Conservation (phyloP, 2,329 filamentous ascomycete species). For the Coniochaeta ligniaria region DNA sequence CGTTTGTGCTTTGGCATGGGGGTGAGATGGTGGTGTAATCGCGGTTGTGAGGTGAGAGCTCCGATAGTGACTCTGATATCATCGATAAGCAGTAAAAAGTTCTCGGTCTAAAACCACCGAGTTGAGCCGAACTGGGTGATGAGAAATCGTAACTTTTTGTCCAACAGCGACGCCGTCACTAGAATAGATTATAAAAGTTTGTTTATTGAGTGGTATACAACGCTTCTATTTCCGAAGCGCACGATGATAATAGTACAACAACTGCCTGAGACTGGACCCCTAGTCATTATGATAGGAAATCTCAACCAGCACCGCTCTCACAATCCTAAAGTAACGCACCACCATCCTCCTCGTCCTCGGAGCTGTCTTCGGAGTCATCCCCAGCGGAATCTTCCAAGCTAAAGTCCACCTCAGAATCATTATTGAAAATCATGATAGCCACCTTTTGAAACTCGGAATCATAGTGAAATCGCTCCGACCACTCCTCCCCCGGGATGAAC, state of each 20-base stretch:
- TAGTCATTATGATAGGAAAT: not conserved
- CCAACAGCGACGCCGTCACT: not conserved
- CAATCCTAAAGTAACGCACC: not conserved
- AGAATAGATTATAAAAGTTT: not conserved
- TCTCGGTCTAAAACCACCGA: not conserved
- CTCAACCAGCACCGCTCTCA: not conserved
- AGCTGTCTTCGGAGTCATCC: not conserved
- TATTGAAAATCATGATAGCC: not conserved
- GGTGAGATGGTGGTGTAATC: not conserved
- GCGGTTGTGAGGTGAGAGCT: not conserved
- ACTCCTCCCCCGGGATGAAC: not conserved
- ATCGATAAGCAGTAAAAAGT: slow-evolving; percentile 1
- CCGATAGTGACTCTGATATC: not conserved
- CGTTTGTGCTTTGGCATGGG: not conserved
- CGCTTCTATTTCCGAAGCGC: not conserved
- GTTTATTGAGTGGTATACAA: slow-evolving; percentile 1
- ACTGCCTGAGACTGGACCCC: not conserved
- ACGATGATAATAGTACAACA: not conserved
- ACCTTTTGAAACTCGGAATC: not conserved
- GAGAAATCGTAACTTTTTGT: too few species aligned
- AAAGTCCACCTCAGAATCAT: not conserved
- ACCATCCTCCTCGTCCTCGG: not conserved
- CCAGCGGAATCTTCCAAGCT: not conserved
- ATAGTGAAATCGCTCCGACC: not conserved
- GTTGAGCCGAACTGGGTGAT: not conserved